phyloP scores from a whole-genome alignment of 768 basidiomycete genomes.

The Termitomyces eurrhizus region DNA sequence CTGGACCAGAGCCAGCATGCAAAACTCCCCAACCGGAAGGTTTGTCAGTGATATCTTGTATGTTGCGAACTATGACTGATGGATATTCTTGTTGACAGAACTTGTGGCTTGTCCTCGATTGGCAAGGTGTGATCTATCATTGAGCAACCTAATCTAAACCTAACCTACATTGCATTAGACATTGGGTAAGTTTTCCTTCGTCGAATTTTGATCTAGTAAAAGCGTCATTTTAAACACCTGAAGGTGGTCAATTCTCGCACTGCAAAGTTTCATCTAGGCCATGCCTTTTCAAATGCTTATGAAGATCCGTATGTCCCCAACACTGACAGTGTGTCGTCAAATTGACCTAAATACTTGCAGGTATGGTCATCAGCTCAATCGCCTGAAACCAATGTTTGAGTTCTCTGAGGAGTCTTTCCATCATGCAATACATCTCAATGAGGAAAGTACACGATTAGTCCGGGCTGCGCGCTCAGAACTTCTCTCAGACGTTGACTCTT shows the following conservation, averaged over 20 bases:
- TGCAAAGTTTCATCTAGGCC: slow-evolving; percentile 60
- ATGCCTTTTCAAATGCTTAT: slow-evolving; percentile 51
- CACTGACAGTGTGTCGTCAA: neutral
- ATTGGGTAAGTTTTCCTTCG: slow-evolving; percentile 46
- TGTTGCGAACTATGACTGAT: neutral
- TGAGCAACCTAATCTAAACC: neutral
- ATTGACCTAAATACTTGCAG: slow-evolving; percentile 26
- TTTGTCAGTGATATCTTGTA: slow-evolving; percentile 19
- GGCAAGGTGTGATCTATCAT: slow-evolving; percentile 44
- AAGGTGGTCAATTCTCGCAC: slow-evolving; percentile 66
- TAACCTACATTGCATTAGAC: slow-evolving; percentile 31
- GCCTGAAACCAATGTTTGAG: slow-evolving; percentile 52
- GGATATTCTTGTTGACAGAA: slow-evolving; percentile 33
- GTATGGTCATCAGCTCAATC: slow-evolving; percentile 50
- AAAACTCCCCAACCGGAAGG: slow-evolving; percentile 60
- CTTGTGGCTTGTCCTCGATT: slow-evolving; percentile 69
- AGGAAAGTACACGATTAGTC: slow-evolving; percentile 42
- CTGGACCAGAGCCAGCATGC: slow-evolving; percentile 65
- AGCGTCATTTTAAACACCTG: neutral
- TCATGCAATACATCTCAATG: slow-evolving; percentile 51
- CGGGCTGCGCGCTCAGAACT: slow-evolving; percentile 46
- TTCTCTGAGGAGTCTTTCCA: slow-evolving; percentile 43
- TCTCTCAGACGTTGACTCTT: slow-evolving; percentile 22
- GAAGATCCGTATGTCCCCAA: slow-evolving; percentile 53
- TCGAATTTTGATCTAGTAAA: neutral